phyloP scores from a whole-genome alignment of 768 basidiomycete species.

The Leccinum subtestaceum region DNA sequence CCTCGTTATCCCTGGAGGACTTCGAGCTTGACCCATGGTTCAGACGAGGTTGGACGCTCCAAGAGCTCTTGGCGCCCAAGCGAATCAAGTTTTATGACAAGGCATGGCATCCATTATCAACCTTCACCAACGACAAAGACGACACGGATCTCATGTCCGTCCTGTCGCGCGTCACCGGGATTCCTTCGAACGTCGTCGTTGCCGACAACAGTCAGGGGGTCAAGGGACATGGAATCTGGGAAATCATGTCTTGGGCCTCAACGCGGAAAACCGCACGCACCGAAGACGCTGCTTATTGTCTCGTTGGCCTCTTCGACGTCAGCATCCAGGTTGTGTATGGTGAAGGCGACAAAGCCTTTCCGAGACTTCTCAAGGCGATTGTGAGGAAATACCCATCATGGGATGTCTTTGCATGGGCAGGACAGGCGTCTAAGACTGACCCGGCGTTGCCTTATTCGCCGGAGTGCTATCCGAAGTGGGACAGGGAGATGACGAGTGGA shows the following conservation, averaged over 20 bases:
- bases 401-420: conserved; percentile 29
- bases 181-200: conserved; percentile 14
- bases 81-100: conserved; percentile 26
- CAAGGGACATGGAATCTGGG: conserved; percentile 16
- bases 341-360: conserved; percentile 31
- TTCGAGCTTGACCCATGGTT: conserved; percentile 28
- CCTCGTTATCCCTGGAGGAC: conserved; percentile 11
- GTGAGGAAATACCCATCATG: conserved; percentile 8
- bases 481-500: conserved; percentile 4
- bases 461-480: conserved; percentile 22
- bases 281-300: conserved; percentile 31
- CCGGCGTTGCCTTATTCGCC: conserved; percentile 21
- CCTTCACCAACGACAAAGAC: conserved; percentile 15
- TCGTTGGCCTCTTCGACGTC: conserved; percentile 29
- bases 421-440: conserved; percentile 17
- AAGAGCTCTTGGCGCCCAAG: conserved; percentile 29
- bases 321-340: conserved; percentile 26
- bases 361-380: conserved; percentile 24
- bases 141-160: conserved; percentile 4
- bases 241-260: conserved; percentile 33
- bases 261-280: conserved; percentile 25
- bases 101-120: conserved; percentile 20
- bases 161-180: conserved; percentile 17
- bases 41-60: conserved; percentile 23
- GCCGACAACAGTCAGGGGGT: conserved; percentile 20